Evolutionary conservation across 441 rosid genomes (phyloP), one percentile per base, ranked within the genome.

Genomic region (Pelargonium australe): DNA sequence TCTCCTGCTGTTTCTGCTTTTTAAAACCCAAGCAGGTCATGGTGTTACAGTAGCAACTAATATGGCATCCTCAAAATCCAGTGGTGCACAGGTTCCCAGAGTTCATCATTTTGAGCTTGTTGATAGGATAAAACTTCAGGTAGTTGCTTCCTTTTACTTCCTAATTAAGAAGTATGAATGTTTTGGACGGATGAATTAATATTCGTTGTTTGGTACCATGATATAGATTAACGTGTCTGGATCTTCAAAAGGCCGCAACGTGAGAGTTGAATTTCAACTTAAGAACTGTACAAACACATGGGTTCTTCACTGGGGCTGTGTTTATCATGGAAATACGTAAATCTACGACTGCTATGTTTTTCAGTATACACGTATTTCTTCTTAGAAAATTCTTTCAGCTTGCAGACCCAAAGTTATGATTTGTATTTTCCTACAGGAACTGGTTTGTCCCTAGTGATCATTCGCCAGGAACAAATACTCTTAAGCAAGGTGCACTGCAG

Each of bases 241-340:
- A 9, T 79, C 76, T 71, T 80, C 81, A 34, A 74, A 14, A 77
- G 81, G 81, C 66, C 80, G 69, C 67, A 80, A 83, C 68, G 87
- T 79, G 53, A 87, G 88, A 76, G 85, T 81, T 80, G 86, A 83
- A 75, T 80, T 85, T 79, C 90, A 78, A 73, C 85, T 85, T 41
- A 84, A 76, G 74, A 83, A 85, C 71, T 83, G 90, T 76, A 63
- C 65, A 40, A 78, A 79, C 75, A 74, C 83, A 73, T 87, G 90
- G 87, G 72, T 87, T 80, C 86, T 87, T 75, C 89, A 83, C 72
- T 84, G 90, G 92, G 92, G 89, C 63, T 83, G 81, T 78, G 51
- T 84, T 70, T 83, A 75, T 81, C 79, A 53, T 53, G 90, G 85
- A 70, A 82, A 82, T 44, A 64, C 61, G 92, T 87, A 82, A 80